Percentiles rank a stretch among this genome's conserved stretches.
Evolutionary conservation across 2,329 filamentous ascomycete genomes (phyloP).

Genomic region (Phoma sp.): DNA sequence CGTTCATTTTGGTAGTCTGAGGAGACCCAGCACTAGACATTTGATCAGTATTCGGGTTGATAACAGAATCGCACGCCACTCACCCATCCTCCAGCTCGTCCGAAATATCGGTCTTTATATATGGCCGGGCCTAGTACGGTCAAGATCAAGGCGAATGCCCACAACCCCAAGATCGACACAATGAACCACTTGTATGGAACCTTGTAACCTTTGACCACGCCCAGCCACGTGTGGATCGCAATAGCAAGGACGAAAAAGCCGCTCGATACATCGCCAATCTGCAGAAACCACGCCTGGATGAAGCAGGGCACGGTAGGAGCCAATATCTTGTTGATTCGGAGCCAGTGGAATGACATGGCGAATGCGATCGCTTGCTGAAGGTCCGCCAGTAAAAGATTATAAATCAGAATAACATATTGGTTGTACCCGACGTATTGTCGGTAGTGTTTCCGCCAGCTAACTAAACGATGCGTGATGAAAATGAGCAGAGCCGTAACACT

Average conservation of each 20-base stretch:
- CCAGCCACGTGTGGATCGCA: conserved; percentile 61
- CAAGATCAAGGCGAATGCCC: conserved; percentile 56
- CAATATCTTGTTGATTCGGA: conserved; percentile 53
- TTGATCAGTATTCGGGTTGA: neutral
- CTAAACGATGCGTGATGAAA: conserved; percentile 61
- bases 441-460: conserved; percentile 59
- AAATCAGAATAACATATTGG: conserved; percentile 63
- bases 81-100: conserved; percentile 61
- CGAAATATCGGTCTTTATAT: conserved; percentile 54
- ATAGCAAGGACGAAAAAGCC: conserved; percentile 63
- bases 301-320: conserved; percentile 56
- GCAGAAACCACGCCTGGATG: conserved; percentile 60
- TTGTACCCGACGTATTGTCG: conserved; percentile 61
- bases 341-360: conserved; percentile 58
- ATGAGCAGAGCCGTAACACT: conserved; percentile 53
- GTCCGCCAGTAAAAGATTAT: conserved; percentile 61
- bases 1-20: conserved; percentile 53
- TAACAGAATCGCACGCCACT: conserved; percentile 16
- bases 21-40: conserved; percentile 59
- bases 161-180: conserved; percentile 53
- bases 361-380: conserved; percentile 62
- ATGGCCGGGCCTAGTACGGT: conserved; percentile 56
- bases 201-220: conserved; percentile 57
- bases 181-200: conserved; percentile 57
- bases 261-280: conserved; percentile 61